Conservation (phyloP, 164 flowering plant species). For the Aristolochia contorta region DNA sequence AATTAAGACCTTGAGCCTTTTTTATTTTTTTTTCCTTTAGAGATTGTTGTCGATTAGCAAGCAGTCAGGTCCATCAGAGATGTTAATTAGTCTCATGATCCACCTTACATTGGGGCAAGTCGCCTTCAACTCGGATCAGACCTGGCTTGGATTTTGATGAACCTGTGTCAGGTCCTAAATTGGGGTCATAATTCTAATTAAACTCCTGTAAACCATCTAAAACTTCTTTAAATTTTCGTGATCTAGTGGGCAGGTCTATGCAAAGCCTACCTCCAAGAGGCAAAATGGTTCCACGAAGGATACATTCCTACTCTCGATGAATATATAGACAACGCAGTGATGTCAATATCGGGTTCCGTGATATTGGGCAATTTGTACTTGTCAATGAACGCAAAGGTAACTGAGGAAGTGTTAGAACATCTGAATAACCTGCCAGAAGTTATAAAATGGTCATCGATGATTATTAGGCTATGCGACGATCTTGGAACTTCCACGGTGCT, state of each 20-base stretch:
- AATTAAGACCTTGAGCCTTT: neutral
- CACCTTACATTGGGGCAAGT: too few species aligned
- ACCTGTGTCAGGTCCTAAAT: too few species aligned
- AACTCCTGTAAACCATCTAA: too few species aligned
- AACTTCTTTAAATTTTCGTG: too few species aligned
- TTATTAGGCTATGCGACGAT: slow-evolving; percentile 31
- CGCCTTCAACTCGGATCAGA: too few species aligned
- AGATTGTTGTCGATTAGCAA: neutral
- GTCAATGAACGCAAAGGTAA: slow-evolving; percentile 3
- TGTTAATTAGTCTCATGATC: too few species aligned
- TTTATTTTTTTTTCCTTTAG: neutral
- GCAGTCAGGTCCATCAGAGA: too few species aligned
- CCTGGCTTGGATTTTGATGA: too few species aligned
- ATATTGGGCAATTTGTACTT: slow-evolving; percentile 20
- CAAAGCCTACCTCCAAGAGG: slow-evolving; percentile 31
- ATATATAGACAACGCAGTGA: slow-evolving; percentile 35
- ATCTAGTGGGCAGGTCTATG: slow-evolving; percentile 38
- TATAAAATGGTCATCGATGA: slow-evolving; percentile 14
- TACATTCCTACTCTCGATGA: slow-evolving; percentile 28
- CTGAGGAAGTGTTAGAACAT: too few species aligned
- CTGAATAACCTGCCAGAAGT: too few species aligned
- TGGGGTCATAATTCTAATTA: too few species aligned
- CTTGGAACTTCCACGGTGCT: slow-evolving; percentile 26
- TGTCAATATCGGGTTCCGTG: slow-evolving; percentile 32
- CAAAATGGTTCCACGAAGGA: slow-evolving; percentile 27